Base-by-base conservation (phyloP, 306 rosid genomes). In the Vachellia collinsii region DNA sequence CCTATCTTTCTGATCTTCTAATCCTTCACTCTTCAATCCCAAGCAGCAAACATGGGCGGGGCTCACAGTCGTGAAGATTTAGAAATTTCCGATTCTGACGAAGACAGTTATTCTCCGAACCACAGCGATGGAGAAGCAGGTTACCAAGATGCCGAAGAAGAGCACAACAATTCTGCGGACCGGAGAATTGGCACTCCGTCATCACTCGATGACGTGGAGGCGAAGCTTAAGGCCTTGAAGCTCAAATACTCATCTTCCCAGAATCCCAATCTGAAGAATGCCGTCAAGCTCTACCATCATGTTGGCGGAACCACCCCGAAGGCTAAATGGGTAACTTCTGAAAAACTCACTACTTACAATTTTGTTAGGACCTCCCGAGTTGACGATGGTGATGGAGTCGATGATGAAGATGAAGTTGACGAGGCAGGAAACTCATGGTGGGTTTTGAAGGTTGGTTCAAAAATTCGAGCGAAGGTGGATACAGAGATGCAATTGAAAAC, bases 261-360 rank as follows among this genome's bases (percentile, higher is more conserved):
- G 53, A 81, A 70, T 34, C 89, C 93, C 12, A 82, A 47, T 75
- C 56, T 83, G 12, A 92, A 90, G 43, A 91, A 95, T 76, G 89
- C 92, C 37, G 94, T 89, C 48, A 96, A 92, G 90, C 98, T 96
- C 58, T 96, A 93, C 77, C 88, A 89, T 13, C 92, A 90, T 73
- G 72, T 93, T 1, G 95, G 92, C 11, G 99, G 99, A 12, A 88
- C 88, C 86, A 87, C 98, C 25, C 97, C 97, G 4, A 86, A 85
- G 23, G 97, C 98, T 5, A 95, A 95, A 85, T 96, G 99, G 99
- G 90, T 92, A 47, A 81, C 83, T 46, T 92, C 93, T 19, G 94
- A 96, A 9, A 96, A 92, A 80, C 85, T 90, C 75, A 87, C 90
- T 5, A 68, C 90, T 58, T 96, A 84, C 84, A 78, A 86, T 79